Percentiles rank a stretch among this genome's conserved stretches.
These are phyloP conservation scores for Lentinula novae-zelandiae DNA, from an alignment of 1,284 basidiomycete genomes.

Conservation along the genomic window DNA sequence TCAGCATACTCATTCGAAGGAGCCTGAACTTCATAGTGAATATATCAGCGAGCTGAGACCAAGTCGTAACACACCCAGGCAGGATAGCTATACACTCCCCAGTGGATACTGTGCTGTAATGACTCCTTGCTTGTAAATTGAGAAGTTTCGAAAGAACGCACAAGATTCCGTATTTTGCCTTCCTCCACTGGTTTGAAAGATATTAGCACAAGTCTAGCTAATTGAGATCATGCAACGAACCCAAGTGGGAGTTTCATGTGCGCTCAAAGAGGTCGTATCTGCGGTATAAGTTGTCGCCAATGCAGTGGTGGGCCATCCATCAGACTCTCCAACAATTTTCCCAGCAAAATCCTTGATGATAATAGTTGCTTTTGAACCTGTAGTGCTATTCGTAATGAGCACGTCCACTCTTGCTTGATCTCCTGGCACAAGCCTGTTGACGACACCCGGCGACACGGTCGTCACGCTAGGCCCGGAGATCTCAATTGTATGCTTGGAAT, in stretches of 20 bases:
- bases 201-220: background rate
- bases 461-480: slow-evolving; percentile 33
- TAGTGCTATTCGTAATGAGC: slow-evolving; percentile 25
- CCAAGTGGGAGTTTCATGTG: slow-evolving; percentile 51
- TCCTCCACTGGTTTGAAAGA: slow-evolving; percentile 32
- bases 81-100: slow-evolving; percentile 54
- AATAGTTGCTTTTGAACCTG: slow-evolving; percentile 29
- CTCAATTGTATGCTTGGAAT: slow-evolving; percentile 30
- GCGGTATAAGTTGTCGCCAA: slow-evolving; percentile 38
- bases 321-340: slow-evolving; percentile 27
- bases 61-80: slow-evolving; percentile 34
- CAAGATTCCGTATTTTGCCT: slow-evolving; percentile 59
- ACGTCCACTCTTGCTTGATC: slow-evolving; percentile 45
- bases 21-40: slow-evolving; percentile 22
- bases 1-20: slow-evolving; percentile 44
- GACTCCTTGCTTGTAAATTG: background rate
- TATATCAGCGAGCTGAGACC: background rate
- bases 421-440: slow-evolving; percentile 39
- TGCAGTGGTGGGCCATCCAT: slow-evolving; percentile 33
- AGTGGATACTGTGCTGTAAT: slow-evolving; percentile 40
- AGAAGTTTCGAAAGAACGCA: slow-evolving; percentile 23
- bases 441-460: slow-evolving; percentile 31
- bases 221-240: slow-evolving; percentile 24
- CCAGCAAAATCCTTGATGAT: slow-evolving; percentile 30
- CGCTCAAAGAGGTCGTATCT: slow-evolving; percentile 32